Conservation (phyloP, 2,329 filamentous ascomycete genomes). For the Cytospora piceicola region DNA sequence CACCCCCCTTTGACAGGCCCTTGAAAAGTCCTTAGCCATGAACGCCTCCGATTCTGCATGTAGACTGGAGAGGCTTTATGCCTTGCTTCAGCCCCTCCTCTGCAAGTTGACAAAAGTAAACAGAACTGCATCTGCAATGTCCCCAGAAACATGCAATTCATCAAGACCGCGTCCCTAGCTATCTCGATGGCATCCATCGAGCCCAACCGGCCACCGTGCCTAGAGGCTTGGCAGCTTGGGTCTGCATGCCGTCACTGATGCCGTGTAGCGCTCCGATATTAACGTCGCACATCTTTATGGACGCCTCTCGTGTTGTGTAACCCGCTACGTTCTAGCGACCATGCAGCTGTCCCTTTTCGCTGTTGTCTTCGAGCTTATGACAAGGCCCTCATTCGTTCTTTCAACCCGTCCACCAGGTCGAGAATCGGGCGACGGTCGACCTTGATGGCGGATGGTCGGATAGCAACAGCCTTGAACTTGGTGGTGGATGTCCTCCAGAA, state of each 20-base stretch:
- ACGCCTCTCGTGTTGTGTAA: slow-evolving; percentile 18
- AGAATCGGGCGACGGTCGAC: background rate
- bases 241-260: background rate
- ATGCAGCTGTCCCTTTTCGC: slow-evolving; percentile 12
- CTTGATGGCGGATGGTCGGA: background rate
- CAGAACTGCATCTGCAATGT: slow-evolving; percentile 9
- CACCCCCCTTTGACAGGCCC: background rate
- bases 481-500: background rate
- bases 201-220: background rate
- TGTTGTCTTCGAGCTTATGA: slow-evolving; percentile 10
- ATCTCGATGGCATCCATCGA: background rate
- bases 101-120: slow-evolving; percentile 17
- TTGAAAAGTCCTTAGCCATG: background rate
- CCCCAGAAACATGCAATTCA: background rate
- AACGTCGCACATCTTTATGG: background rate
- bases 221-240: slow-evolving; percentile 4
- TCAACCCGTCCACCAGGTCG: background rate
- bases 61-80: background rate
- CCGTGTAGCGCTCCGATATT: slow-evolving; percentile 7
- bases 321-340: slow-evolving; percentile 14
- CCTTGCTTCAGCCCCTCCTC: background rate
- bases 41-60: background rate
- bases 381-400: slow-evolving; percentile 18
- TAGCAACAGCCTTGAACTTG: background rate
- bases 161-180: background rate